Base-by-base conservation (phyloP, 2,329 filamentous ascomycete species). In the Exophiala sp. region DNA sequence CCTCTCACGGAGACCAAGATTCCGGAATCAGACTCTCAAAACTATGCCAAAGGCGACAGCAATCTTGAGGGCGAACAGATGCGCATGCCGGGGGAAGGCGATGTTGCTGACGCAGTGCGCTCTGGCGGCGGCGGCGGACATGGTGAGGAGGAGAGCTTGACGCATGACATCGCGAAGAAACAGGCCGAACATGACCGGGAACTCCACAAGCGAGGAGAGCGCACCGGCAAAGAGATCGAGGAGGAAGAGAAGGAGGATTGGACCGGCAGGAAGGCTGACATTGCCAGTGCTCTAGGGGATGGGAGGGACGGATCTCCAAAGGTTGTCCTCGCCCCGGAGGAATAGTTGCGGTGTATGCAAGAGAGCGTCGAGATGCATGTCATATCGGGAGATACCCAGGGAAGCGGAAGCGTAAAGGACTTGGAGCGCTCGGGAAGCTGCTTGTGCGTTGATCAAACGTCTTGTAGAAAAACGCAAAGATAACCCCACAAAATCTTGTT, bases 21-120 rank as follows among this genome's bases (percentile, higher is more conserved):
- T 34, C 44, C 56, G 8, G 44, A 49, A 30, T 61, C 54, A 16
- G 53, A 57, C 27, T 38, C 40, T 11, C 51, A 58, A 14, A 48
- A 50, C 27, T 54, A 56, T 37, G 37, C 51, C 29, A 44, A 55
- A 3, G 45, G 48, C 2, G 52, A 59, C 19, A 53, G 55, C 32
- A 58, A 61, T 23, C 50, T 60, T 10, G 62, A 63, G 16, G 63
- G 63, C 46, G 61, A 64, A 43, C 64, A 65, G 55, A 66, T 65
- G 60, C 57, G 62, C 18, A 57, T 58, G 21, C 43, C 55, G 9
- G 62, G 57, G 8, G 62, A 65, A 27, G 63, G 63, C 11, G 63
- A 66, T 2, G 58, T 64, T 11, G 58, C 63, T 19, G 43, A 53
- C 21, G 60, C 63, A 10, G 58, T 62, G 22, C 37, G 43, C 16